Evolutionary conservation across 192 early-diverging fungal species (phyloP).

Genomic region (Blastocladiella britannica): DNA sequence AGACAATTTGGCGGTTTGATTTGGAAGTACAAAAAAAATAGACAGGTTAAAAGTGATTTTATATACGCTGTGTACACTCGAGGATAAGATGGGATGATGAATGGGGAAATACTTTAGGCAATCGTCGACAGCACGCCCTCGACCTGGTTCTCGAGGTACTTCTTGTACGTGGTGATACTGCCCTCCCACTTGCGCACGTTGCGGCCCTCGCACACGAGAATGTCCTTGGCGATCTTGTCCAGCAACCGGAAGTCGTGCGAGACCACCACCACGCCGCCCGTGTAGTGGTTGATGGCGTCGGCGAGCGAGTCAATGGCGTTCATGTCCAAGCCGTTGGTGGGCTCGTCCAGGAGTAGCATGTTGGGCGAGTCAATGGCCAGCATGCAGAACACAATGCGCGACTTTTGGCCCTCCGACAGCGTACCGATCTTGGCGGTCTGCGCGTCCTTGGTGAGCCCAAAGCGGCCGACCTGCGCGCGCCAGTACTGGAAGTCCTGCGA

Average conservation of each 20-base stretch:
- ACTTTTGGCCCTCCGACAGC: slow-evolving; percentile 84
- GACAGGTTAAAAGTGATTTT: too few relatives aligned
- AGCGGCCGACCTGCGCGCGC: slow-evolving; percentile 77
- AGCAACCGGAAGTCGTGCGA: slow-evolving; percentile 98
- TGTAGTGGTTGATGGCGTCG: slow-evolving; percentile 82
- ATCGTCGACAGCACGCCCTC: too few relatives aligned
- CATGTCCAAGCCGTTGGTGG: slow-evolving; percentile 84
- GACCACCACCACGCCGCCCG: slow-evolving; percentile 91
- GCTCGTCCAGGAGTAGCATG: slow-evolving; percentile 94
- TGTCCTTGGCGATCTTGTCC: slow-evolving; percentile 82
- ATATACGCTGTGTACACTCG: too few relatives aligned
- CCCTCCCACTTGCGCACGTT: slow-evolving; percentile 54
- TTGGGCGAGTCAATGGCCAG: slow-evolving; percentile 72
- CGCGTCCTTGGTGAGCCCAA: slow-evolving; percentile 77
- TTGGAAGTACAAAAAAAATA: too few relatives aligned
- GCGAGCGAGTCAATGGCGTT: slow-evolving; percentile 78
- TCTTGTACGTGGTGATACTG: slow-evolving; percentile 80
- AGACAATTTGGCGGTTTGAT: too few relatives aligned
- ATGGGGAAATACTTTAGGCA: too few relatives aligned
- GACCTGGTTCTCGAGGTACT: slow-evolving; percentile 61
- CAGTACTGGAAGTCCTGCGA: slow-evolving; percentile 70
- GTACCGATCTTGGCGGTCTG: slow-evolving; percentile 78
- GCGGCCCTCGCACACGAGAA: slow-evolving; percentile 78
- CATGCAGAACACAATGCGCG: slow-evolving; percentile 90
- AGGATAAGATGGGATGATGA: too few relatives aligned